Conservation (phyloP, 225 moss, liverwort and hornwort genomes). For the Pseudoscleropodium purum region DNA sequence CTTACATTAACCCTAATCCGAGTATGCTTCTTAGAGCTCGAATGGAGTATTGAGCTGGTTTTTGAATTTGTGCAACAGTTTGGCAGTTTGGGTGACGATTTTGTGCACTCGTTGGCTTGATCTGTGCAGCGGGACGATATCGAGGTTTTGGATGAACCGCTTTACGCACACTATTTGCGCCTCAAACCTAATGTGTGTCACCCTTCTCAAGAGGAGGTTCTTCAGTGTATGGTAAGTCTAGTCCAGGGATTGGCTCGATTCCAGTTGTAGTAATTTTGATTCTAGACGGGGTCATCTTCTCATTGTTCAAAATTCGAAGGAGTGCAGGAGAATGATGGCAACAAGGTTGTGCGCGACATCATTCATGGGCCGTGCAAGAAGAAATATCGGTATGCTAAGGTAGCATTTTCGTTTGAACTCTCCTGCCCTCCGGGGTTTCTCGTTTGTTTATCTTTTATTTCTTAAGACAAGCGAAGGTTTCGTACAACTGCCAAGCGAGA, state of each 20-base stretch:
- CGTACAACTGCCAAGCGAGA: background rate
- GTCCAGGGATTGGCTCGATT: background rate
- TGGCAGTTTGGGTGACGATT: background rate
- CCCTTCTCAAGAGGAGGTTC: constrained; percentile 67
- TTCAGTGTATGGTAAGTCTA: constrained; percentile 40
- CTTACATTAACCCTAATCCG: background rate
- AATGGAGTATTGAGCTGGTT: background rate
- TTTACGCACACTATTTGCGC: constrained; percentile 67
- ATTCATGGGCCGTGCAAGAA: constrained; percentile 56
- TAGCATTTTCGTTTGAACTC: background rate
- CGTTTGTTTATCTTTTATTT: background rate
- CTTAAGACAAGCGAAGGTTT: background rate
- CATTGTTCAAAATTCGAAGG: background rate
- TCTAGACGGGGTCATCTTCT: background rate
- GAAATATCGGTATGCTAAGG: constrained; percentile 81
- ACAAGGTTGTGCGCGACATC: constrained; percentile 57
- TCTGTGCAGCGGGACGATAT: constrained; percentile 72
- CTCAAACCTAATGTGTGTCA: constrained; percentile 45
- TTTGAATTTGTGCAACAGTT: background rate
- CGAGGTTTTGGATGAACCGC: constrained; percentile 81
- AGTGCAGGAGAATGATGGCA: constrained; percentile 78
- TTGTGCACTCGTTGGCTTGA: background rate
- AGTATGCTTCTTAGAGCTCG: background rate
- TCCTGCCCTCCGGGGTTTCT: background rate
- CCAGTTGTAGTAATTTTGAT: background rate